Conservation (phyloP, 768 basidiomycete genomes). For the Chalciporus piperatus region DNA sequence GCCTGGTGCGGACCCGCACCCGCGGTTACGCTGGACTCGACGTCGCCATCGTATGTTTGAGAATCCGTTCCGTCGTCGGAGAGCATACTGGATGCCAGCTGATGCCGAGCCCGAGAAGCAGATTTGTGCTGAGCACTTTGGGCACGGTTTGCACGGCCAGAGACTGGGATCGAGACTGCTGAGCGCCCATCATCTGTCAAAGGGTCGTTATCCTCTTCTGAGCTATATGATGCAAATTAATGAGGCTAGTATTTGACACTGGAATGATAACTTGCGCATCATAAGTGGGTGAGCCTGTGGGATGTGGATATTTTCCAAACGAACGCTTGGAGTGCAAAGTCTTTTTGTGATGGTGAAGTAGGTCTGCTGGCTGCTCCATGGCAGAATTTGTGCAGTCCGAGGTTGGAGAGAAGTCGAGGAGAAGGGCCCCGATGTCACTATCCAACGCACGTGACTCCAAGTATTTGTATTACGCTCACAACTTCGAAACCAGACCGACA, state of each 20-base stretch:
- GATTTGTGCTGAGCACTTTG: conserved; percentile 26
- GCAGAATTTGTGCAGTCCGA: neutral
- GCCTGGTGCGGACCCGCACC: conserved; percentile 42
- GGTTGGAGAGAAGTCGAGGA: neutral
- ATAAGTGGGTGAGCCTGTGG: conserved; percentile 70
- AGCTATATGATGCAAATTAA: conserved; percentile 40
- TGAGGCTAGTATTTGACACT: neutral
- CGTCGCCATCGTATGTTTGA: conserved; percentile 87
- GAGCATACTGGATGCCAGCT: conserved; percentile 52
- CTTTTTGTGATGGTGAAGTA: conserved; percentile 33
- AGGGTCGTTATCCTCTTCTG: conserved; percentile 87
- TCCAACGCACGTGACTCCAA: neutral
- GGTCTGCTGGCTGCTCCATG: conserved; percentile 25
- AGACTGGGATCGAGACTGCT: conserved; percentile 43
- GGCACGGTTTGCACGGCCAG: conserved; percentile 24
- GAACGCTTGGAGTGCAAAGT: conserved; percentile 52
- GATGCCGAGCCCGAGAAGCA: conserved; percentile 41
- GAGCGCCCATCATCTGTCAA: conserved; percentile 72
- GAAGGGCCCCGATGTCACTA: no score
- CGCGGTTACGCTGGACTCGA: conserved; percentile 74
- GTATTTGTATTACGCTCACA: neutral
- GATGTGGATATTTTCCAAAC: conserved; percentile 64
- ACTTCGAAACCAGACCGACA: neutral
- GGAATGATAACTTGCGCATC: conserved; percentile 52
- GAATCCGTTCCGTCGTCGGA: conserved; percentile 78